A percentile compares a stretch with the other conserved stretches of the same genome.
Conservation (phyloP, 495 filamentous ascomycete species). For the Neurospora sp. region DNA sequence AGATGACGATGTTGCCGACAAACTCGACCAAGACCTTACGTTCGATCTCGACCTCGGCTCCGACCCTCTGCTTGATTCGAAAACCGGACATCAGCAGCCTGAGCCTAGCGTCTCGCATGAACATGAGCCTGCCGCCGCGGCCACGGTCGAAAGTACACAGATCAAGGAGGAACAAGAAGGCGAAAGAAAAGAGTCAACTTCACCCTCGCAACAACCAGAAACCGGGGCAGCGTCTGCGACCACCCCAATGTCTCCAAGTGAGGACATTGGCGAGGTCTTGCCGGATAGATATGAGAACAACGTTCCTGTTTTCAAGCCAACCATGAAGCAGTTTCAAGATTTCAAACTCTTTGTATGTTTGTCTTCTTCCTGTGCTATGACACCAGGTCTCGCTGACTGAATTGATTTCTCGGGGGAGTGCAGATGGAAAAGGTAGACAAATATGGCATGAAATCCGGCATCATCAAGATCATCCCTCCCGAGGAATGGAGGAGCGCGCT, state of each 20-base stretch:
- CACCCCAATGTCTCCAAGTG: conserved; percentile 7
- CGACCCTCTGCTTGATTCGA: conserved; percentile 4
- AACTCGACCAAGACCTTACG: conserved; percentile 13
- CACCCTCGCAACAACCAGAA: not conserved
- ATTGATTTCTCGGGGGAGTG: not conserved
- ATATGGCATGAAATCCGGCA: conserved; percentile 95
- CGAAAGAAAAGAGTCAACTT: not conserved
- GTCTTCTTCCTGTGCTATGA: not conserved
- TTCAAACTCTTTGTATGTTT: conserved; percentile 68
- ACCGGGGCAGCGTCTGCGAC: not conserved
- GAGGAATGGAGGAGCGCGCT: conserved; percentile 84
- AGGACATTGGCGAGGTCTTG: conserved; percentile 60
- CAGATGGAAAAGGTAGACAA: conserved; percentile 74
- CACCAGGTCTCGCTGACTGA: not conserved
- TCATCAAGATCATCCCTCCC: conserved; percentile 90
- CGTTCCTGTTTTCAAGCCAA: conserved; percentile 91
- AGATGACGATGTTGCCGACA: conserved; percentile 33
- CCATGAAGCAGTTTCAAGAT: conserved; percentile 85
- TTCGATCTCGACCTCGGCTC: conserved; percentile 4
- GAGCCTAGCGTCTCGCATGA: not conserved
- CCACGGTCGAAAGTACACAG: conserved; percentile 17
- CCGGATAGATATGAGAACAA: conserved; percentile 87
- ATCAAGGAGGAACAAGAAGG: conserved; percentile 26
- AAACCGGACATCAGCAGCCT: not conserved
- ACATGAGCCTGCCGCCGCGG: conserved; percentile 9